Percentiles rank a stretch among this genome's conserved stretches.
phyloP scores from a whole-genome alignment of 176 grass and related monocot species.

The Carex cristatella region DNA sequence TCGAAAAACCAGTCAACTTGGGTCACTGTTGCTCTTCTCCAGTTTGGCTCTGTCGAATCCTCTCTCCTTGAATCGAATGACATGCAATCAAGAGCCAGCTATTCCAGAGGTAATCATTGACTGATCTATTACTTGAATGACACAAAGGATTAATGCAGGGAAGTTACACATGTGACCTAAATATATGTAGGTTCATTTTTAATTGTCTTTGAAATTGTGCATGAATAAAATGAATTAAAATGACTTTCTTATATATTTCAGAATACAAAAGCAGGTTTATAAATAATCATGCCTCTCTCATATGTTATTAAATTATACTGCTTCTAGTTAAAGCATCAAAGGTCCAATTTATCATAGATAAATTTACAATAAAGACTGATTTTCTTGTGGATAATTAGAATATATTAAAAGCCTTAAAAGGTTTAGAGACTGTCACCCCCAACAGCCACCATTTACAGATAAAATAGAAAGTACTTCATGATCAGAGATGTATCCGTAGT shows the following conservation, averaged over 20 bases:
- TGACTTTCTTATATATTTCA: neutral
- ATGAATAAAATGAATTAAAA: neutral
- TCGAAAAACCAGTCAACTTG: conserved; percentile 97
- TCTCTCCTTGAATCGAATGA: conserved; percentile 55
- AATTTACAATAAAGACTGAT: neutral
- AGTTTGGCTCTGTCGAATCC: conserved; percentile 70
- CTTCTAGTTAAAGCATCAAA: neutral
- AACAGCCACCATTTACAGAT: neutral
- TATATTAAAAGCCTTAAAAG: neutral
- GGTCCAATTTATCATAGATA: neutral
- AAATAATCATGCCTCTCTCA: neutral
- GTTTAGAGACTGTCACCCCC: neutral
- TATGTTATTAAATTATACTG: neutral
- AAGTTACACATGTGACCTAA: neutral
- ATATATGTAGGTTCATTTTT: neutral
- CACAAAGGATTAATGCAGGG: neutral
- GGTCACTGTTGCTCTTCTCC: conserved; percentile 98
- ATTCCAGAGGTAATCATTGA: conserved; percentile 51
- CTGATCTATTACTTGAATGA: neutral
- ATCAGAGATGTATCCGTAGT: neutral
- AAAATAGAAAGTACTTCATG: neutral
- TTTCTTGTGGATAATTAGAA: neutral
- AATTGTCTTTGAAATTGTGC: neutral
- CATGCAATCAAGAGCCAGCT: conserved; percentile 43
- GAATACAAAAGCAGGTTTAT: neutral